Base-by-base conservation (phyloP, 768 basidiomycete species). In the Russula abietina region DNA sequence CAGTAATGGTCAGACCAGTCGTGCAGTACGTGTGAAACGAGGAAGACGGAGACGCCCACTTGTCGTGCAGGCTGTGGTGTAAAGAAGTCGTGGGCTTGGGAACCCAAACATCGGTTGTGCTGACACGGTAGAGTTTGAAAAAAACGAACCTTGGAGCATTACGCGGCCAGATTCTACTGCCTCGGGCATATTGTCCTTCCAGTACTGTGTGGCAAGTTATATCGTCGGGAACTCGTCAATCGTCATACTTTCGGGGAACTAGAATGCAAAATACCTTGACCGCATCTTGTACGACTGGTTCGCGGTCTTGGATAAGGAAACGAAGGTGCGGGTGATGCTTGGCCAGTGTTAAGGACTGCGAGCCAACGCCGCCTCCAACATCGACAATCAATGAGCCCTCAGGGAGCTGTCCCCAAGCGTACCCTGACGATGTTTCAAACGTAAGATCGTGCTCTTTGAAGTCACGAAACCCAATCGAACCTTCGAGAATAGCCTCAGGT, bases 1-100 rank as follows among this genome's bases (percentile, higher is more conserved):
- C 57, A 61, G 53, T 73, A 72, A 7, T 70, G 61, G 61, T 75
- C 75, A 1, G 75, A 58, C 74, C 74, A 75, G 61, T 75, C 73
- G 59, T 76, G 74, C 16, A 71, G 46, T 49, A 75, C 69, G 32
- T 45, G 58, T 26, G 70, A 63, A n/a, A 74, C 55, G 46, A 74
- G 38, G 65, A 69, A 73, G 19, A 73, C 68, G 1, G 71, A 61
- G 49, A 59, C 73, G 67, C 55, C 69, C 58, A 72, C 73, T 71
- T 24, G 60, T 69, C 57, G 32, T 2, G 32, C 32, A 1, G 49
- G 72, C 59, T 69, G 70, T 11, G 65, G 73, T 67, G 39, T 70
- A 67, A 62, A 72, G 70, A 62, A 72, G 69, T 59, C 65, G 61
- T 66, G 69, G 50, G 26, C 70, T 55, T 53, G 24, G 19, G 16